A percentile compares a stretch with the other conserved stretches of the same genome.
These are phyloP conservation scores for Cucurbita argyrosperma DNA, from an alignment of 306 rosid genomes.

Conservation along the genomic window DNA sequence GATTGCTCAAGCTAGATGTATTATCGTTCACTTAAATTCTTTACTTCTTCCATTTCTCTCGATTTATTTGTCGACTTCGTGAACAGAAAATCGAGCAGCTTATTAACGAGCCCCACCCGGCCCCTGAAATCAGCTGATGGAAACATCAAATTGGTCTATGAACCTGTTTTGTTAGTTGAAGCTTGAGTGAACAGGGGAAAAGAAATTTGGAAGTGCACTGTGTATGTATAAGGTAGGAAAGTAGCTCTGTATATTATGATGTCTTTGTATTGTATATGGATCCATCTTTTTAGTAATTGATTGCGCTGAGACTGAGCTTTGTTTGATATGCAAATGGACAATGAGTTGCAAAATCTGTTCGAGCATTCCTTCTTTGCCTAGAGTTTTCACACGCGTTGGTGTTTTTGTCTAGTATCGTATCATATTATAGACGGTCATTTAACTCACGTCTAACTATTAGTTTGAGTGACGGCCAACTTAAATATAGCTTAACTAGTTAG, in stretches of 20 bases:
- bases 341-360: neutral
- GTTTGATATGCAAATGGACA: neutral
- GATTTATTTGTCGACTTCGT: neutral
- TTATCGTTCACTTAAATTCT: neutral
- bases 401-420: neutral
- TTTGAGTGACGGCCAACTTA: neutral
- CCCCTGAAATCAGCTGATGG: conserved; percentile 3
- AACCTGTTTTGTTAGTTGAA: neutral
- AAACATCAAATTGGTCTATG: neutral
- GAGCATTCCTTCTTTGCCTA: neutral
- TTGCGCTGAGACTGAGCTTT: neutral
- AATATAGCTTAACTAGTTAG: too few relatives aligned
- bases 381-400: neutral
- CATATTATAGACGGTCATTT: neutral
- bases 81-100: conserved; percentile 7
- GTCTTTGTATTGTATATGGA: neutral
- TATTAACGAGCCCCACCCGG: neutral
- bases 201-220: neutral
- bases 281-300: neutral
- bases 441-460: neutral
- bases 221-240: conserved; percentile 5
- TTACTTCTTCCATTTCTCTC: neutral
- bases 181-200: neutral
- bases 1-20: neutral
- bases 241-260: conserved; percentile 1